These are phyloP conservation scores for Termitomyces sp. DNA, from an alignment of 768 basidiomycete species.

Conservation along the genomic window DNA sequence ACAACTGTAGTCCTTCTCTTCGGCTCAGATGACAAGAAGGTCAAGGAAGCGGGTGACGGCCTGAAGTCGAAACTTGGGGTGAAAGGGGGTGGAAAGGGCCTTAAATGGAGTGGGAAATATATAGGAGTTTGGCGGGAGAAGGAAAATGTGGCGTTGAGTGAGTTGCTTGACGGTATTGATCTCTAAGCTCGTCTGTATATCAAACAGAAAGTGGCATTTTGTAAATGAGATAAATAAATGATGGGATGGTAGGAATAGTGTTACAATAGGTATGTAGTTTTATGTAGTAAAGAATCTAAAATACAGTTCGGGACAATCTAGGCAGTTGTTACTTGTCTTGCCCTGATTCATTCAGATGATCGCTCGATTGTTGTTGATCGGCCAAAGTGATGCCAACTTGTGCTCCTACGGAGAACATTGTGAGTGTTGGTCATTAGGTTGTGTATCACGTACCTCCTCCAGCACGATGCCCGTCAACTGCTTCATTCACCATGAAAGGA, in stretches of 20 bases:
- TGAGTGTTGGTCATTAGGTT: not conserved
- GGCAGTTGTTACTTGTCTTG: slow-evolving; percentile 6
- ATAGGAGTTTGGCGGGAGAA: slow-evolving; percentile 60
- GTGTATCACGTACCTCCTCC: slow-evolving; percentile 15
- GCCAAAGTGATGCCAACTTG: slow-evolving; percentile 4
- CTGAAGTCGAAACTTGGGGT: slow-evolving; percentile 55
- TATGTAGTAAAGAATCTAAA: not conserved
- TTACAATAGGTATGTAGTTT: too few relatives aligned
- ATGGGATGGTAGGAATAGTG: slow-evolving; percentile 3
- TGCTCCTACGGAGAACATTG: not conserved
- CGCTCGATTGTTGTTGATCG: not conserved
- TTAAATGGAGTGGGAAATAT: slow-evolving; percentile 74
- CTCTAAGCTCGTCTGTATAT: slow-evolving; percentile 12
- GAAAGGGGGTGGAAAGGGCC: slow-evolving; percentile 78
- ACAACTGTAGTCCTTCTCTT: slow-evolving; percentile 56
- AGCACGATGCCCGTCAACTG: slow-evolving; percentile 10
- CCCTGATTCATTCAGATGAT: slow-evolving; percentile 2
- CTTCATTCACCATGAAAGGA: slow-evolving; percentile 11
- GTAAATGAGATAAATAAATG: not conserved
- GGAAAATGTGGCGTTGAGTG: slow-evolving; percentile 37
- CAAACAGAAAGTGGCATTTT: not conserved
- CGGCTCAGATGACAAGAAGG: slow-evolving; percentile 56
- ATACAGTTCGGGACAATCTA: not conserved
- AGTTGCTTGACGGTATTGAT: slow-evolving; percentile 32
- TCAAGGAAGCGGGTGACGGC: slow-evolving; percentile 55